Evolutionary conservation across 108 stramenopile species (phyloP).

Genomic region (Mediolabrus comicus): DNA sequence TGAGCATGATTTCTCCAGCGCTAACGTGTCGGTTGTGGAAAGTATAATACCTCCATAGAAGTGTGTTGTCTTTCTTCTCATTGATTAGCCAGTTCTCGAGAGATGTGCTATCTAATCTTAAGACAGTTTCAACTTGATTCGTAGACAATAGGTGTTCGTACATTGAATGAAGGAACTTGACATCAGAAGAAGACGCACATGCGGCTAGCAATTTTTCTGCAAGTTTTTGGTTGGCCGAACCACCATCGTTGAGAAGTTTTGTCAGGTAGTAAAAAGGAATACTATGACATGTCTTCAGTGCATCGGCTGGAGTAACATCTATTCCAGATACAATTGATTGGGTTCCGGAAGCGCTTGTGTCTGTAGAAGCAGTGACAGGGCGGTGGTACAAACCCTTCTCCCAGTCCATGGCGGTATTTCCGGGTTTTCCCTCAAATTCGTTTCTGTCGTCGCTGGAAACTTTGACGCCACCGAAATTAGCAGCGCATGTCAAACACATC

Average conservation of each 20-base stretch:
- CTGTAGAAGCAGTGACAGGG: conserved; percentile 8
- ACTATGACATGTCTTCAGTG: conserved; percentile 68
- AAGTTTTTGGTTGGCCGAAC: conserved; percentile 17
- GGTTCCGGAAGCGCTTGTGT: conserved; percentile 21
- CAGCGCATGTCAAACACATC: conserved; percentile 75
- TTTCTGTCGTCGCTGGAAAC: conserved; percentile 32
- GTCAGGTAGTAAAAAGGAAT: conserved; percentile 72
- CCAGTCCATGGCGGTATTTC: conserved; percentile 53
- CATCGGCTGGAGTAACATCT: conserved; percentile 66
- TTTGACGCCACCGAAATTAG: conserved; percentile 64
- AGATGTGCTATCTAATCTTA: conserved; percentile 65
- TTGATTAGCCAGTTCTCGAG: conserved; percentile 71
- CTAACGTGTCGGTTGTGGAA: conserved; percentile 62
- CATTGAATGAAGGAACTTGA: conserved; percentile 61
- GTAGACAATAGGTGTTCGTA: conserved; percentile 63
- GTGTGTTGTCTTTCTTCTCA: conserved; percentile 48
- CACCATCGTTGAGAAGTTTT: conserved; percentile 53
- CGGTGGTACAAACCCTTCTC: conserved; percentile 79
- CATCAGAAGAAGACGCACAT: conserved; percentile 63
- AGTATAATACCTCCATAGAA: conserved; percentile 73
- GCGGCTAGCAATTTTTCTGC: conserved; percentile 65
- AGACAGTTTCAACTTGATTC: conserved; percentile 61
- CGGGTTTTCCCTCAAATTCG: conserved; percentile 28
- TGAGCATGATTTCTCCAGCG: conserved; percentile 65
- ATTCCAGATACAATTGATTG: conserved; percentile 51